Base-by-base conservation (phyloP, 495 filamentous ascomycete genomes). In the Aspergillus kassunensis region DNA sequence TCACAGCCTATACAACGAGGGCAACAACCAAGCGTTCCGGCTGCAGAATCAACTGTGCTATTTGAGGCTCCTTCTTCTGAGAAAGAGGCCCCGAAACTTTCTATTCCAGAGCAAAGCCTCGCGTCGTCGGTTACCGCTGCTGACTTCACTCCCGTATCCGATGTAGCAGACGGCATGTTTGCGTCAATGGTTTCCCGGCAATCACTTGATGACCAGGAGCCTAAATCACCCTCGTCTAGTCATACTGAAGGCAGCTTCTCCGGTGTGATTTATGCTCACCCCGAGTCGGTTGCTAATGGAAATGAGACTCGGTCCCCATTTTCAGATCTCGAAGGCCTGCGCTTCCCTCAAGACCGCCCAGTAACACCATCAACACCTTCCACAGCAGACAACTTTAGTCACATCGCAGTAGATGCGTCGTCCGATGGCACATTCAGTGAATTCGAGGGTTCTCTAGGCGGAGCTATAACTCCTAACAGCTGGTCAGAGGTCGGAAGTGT, bases 401-500 rank as follows among this genome's bases (percentile, higher is more conserved):
- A 70, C 51, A 59, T 74, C 31, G 50, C 51, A 1, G 45, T 48
- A 1, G 69, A 72, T 29, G 56, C 31, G 4, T 73, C 63, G 6
- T 72, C 76, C 19, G 65, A 77, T 49, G 84, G 86, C 56, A 79
- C 84, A 9, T 66, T 89, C 71, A 91, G 87, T 61, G 83, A 88
- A 9, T 69, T 79, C 53, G 84, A 74, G 15, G 60, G 53, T 7
- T 65, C 65, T 6, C 49, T 62, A 18, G 78, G 76, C 15, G 83
- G 80, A 6, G 72, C 81, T 33, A 64, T 67, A 34, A 91, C 87
- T 8, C 86, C 87, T 0, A 77, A 78, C 27, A 87, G 82, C 65
- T 91, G 88, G 88, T 87, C 85, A 4, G 87, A 91, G 49, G 80
- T 91, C 8, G 87, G 84, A 13, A 90, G 87, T 59, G 71, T 88